phyloP scores from a whole-genome alignment of 1,284 basidiomycete genomes.

The Naganishia cerealis region DNA sequence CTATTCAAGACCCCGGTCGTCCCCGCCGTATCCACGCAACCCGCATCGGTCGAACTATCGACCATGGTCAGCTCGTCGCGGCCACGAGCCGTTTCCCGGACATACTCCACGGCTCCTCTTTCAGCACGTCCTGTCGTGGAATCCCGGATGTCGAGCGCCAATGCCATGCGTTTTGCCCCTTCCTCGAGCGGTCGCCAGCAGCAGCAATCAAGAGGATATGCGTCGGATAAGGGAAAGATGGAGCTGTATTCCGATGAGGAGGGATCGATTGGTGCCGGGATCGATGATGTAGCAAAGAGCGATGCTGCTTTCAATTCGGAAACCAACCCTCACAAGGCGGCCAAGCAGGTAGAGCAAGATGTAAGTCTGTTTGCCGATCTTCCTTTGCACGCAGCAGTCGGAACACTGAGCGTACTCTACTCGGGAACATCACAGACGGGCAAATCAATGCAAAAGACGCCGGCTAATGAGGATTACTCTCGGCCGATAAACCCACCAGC shows the following conservation, averaged over 20 bases:
- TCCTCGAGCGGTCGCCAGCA: conserved; percentile 26
- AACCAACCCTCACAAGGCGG: conserved; percentile 40
- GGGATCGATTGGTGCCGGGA: conserved; percentile 47
- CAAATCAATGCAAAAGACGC: conserved; percentile 48
- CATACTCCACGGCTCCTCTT: conserved; percentile 37
- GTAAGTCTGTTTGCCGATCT: conserved; percentile 24
- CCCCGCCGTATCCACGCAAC: conserved; percentile 38
- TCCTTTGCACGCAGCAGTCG: background rate
- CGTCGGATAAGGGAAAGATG: conserved; percentile 45
- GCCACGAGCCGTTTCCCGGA: conserved; percentile 39
- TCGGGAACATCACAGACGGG: background rate
- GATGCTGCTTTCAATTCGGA: conserved; percentile 48
- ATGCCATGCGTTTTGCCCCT: conserved; percentile 1
- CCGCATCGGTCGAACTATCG: conserved; percentile 44
- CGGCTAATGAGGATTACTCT: conserved; percentile 39
- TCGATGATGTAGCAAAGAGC: conserved; percentile 48
- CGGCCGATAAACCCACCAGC: conserved; percentile 13
- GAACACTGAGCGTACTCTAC: background rate
- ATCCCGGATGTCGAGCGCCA: conserved; percentile 30
- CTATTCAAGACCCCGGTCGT: conserved; percentile 49
- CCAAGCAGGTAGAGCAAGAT: conserved; percentile 29
- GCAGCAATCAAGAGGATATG: conserved; percentile 39
- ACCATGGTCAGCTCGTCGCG: conserved; percentile 37
- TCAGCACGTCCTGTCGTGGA: background rate
- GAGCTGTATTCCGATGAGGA: conserved; percentile 50